phyloP scores from a whole-genome alignment of 768 basidiomycete genomes.

The Lentinula lateritia region DNA sequence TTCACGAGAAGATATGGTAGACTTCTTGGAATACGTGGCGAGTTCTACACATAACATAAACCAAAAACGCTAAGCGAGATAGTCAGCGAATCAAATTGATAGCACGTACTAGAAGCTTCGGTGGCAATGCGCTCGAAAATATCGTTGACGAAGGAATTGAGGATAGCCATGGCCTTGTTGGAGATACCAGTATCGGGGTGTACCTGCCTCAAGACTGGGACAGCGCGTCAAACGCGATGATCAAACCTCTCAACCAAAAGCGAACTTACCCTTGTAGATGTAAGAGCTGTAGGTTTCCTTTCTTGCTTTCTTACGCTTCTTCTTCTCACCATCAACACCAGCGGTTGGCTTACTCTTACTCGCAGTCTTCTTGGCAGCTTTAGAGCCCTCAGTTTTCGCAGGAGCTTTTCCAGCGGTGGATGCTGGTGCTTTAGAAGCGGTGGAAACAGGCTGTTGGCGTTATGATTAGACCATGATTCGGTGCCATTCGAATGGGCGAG shows the following conservation, averaged over 20 bases:
- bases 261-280: constrained; percentile 79
- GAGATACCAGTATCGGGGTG: constrained; percentile 99
- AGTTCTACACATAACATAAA: constrained; percentile 52
- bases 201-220: constrained; percentile 87
- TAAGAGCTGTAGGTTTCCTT: constrained; percentile 94
- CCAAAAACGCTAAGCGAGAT: not conserved
- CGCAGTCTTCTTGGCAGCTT: constrained; percentile 54
- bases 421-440: constrained; percentile 57
- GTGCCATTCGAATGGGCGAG: not conserved
- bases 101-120: constrained; percentile 74
- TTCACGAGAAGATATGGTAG: constrained; percentile 96
- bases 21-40: constrained; percentile 97
- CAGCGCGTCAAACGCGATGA: not conserved
- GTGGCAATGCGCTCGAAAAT: constrained; percentile 91
- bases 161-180: constrained; percentile 91
- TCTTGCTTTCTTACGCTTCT: constrained; percentile 33
- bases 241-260: not conserved
- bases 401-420: constrained; percentile 56
- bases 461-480: not conserved
- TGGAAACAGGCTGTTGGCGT: constrained; percentile 44
- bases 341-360: constrained; percentile 39
- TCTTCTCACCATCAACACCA: constrained; percentile 70
- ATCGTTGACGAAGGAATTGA: constrained; percentile 91
- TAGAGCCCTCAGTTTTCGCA: constrained; percentile 32
- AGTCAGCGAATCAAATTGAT: not conserved